phyloP scores from a whole-genome alignment of 148 eudicot genomes.

The Amaranthus cruentus region DNA sequence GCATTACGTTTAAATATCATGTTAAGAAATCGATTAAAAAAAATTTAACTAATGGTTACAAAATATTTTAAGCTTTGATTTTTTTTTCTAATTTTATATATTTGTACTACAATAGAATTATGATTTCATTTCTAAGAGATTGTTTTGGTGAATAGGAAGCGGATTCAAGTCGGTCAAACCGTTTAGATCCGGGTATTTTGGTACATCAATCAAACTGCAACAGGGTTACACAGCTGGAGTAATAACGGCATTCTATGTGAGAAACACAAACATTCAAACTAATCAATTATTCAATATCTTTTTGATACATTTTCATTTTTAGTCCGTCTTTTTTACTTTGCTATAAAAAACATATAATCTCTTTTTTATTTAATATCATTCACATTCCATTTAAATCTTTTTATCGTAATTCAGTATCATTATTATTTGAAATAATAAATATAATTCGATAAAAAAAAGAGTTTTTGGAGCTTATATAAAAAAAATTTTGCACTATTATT shows the following conservation, averaged over 20 bases:
- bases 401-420: too few relatives aligned
- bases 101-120: background rate
- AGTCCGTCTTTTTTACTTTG: too few relatives aligned
- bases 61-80: background rate
- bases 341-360: too few relatives aligned
- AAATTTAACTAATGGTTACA: background rate
- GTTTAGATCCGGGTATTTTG: conserved; percentile 84
- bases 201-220: conserved; percentile 78
- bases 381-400: too few relatives aligned
- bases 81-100: background rate
- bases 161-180: conserved; percentile 91
- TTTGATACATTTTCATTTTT: too few relatives aligned
- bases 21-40: background rate
- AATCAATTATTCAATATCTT: too few relatives aligned
- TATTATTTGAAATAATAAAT: too few relatives aligned
- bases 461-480: too few relatives aligned
- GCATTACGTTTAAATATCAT: background rate
- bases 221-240: conserved; percentile 95
- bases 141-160: conserved; percentile 43
- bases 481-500: too few relatives aligned
- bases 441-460: too few relatives aligned
- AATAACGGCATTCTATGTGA: conserved; percentile 86
- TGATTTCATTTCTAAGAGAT: background rate
- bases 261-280: conserved; percentile 4
- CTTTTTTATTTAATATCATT: too few relatives aligned